A percentile compares a stretch with the other conserved stretches of the same genome.
phyloP scores from a whole-genome alignment of 2,329 filamentous ascomycete genomes.

The Fusarium chuoi region DNA sequence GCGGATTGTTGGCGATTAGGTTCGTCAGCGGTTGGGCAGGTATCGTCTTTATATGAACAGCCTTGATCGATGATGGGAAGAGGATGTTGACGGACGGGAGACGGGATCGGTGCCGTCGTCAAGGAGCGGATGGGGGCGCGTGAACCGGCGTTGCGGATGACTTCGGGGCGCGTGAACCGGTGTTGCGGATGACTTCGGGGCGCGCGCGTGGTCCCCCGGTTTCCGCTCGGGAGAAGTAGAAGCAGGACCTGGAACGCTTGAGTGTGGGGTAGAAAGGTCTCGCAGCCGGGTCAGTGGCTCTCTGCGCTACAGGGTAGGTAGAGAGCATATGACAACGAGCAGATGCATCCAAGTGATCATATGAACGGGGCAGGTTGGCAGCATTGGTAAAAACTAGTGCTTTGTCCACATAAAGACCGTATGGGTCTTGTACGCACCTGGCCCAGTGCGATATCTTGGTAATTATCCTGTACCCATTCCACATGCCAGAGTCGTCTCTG shows the following conservation, averaged over 20 bases:
- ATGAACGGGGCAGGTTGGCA: not conserved
- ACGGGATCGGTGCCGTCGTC: constrained; percentile 33
- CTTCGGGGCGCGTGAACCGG: constrained; percentile 46
- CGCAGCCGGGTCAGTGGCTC: constrained; percentile 4
- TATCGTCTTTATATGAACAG: constrained; percentile 22
- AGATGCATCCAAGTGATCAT: not conserved
- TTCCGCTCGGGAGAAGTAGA: constrained; percentile 29
- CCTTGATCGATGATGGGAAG: constrained; percentile 5
- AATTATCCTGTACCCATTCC: not conserved
- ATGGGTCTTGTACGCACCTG: not conserved
- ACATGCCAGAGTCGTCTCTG: not conserved
- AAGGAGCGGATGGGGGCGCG: constrained; percentile 40
- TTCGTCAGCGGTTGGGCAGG: constrained; percentile 17
- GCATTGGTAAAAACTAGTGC: not conserved
- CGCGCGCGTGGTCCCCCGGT: constrained; percentile 40
- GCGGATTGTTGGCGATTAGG: constrained; percentile 19
- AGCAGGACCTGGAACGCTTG: constrained; percentile 25
- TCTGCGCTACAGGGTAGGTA: constrained; percentile 13
- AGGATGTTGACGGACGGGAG: constrained; percentile 11
- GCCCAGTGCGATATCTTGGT: not conserved
- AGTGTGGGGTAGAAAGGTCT: constrained; percentile 27
- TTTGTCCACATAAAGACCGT: not conserved
- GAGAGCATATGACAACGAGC: not conserved
- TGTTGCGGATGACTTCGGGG: constrained; percentile 48
- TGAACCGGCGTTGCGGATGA: constrained; percentile 47